Evolutionary conservation across 345 rosid genomes (phyloP).

Genomic region (Eucalyptus regnans): DNA sequence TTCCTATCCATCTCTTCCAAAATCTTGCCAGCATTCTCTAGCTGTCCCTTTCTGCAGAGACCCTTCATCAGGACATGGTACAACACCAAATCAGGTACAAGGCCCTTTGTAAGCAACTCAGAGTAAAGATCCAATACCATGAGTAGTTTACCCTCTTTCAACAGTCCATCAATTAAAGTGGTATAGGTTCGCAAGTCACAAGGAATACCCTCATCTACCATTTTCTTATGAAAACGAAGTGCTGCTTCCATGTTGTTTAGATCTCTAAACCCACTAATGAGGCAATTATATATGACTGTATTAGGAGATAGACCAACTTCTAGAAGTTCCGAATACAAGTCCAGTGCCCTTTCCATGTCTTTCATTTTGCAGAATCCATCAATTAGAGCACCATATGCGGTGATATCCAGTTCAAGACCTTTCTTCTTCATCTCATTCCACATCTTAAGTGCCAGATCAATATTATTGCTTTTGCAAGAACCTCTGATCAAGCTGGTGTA

Average conservation of each 20-base stretch:
- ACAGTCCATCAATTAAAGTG: constrained; percentile 58
- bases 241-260: constrained; percentile 61
- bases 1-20: constrained; percentile 55
- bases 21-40: constrained; percentile 43
- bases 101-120: constrained; percentile 52
- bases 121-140: constrained; percentile 50
- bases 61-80: constrained; percentile 48
- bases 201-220: constrained; percentile 44
- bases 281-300: constrained; percentile 32
- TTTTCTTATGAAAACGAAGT: constrained; percentile 36
- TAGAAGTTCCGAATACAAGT: constrained; percentile 47
- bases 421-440: constrained; percentile 39
- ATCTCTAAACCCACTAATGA: constrained; percentile 60
- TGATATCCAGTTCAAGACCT: constrained; percentile 39
- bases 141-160: constrained; percentile 45
- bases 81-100: constrained; percentile 38
- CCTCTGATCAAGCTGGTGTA: constrained; percentile 62
- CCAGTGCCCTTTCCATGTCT: constrained; percentile 43
- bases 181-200: constrained; percentile 53
- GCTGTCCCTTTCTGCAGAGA: constrained; percentile 40
- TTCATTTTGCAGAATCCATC: constrained; percentile 42
- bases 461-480: constrained; percentile 30
- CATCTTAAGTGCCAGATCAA: constrained; percentile 41
- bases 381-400: constrained; percentile 45
- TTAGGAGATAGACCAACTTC: constrained; percentile 56